A percentile compares a stretch with the other conserved stretches of the same genome.
phyloP scores from a whole-genome alignment of 148 eudicot genomes.

The Euryodendron excelsum region DNA sequence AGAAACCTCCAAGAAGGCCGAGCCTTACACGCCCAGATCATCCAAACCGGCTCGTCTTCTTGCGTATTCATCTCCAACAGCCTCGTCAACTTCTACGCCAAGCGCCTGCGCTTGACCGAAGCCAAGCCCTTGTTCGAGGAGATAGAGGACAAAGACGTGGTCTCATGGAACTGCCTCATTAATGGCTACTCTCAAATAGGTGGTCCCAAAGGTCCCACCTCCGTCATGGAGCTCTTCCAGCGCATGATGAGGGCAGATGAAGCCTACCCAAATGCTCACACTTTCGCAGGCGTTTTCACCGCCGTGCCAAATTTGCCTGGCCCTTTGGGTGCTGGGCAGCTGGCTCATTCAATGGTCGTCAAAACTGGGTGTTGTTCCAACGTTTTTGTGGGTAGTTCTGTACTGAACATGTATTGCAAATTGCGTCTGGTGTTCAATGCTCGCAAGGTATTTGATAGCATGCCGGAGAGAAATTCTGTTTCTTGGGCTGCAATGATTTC shows the following conservation, averaged over 20 bases:
- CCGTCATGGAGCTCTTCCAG: conserved; percentile 28
- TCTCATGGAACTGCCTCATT: conserved; percentile 53
- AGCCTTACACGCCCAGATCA: conserved; percentile 44
- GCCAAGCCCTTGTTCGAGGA: conserved; percentile 34
- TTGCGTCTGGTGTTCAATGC: conserved; percentile 34
- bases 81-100: conserved; percentile 50
- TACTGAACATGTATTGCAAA: conserved; percentile 48
- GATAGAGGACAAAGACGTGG: conserved; percentile 36
- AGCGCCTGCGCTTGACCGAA: conserved; percentile 27
- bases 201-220: conserved; percentile 13
- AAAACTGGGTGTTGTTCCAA: conserved; percentile 26
- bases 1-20: conserved; percentile 28
- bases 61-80: conserved; percentile 34
- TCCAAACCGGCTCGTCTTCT: conserved; percentile 28
- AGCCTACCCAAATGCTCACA: conserved; percentile 34
- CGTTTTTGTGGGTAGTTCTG: conserved; percentile 43
- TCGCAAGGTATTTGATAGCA: conserved; percentile 45
- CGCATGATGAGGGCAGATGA: conserved; percentile 33
- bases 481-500: conserved; percentile 52
- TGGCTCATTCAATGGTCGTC: conserved; percentile 37
- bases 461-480: conserved; percentile 52
- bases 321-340: conserved; percentile 30
- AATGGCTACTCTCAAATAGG: conserved; percentile 34
- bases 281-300: conserved; percentile 40
- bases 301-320: conserved; percentile 21